Evolutionary conservation across 306 rosid genomes (phyloP), one percentile per base, ranked within the genome.

Genomic region (Sophora flavescens): DNA sequence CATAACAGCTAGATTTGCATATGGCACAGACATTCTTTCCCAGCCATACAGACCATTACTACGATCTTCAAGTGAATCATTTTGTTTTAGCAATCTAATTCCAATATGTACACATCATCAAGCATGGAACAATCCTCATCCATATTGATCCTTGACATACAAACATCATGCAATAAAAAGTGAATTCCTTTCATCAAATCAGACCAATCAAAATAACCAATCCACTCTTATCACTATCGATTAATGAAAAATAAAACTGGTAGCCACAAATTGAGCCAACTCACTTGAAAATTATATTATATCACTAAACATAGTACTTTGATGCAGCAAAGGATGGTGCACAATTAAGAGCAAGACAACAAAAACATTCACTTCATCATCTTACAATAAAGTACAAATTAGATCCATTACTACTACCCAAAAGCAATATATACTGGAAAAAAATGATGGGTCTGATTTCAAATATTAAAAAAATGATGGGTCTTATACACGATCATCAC

Each of bases 401-500:
- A 35, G 62, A 83, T 18, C 72, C 39, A 41, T 75, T 10, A 70
- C 38, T 17, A 36, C 10, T n/a, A 36, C 6, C 17, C 6, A 35
- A 63, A 33, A 50, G 15, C 13, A 52, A 32, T 10, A 50, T 9
- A 75, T 8, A 22, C 1, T 22, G 22, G 1, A 22, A 22, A 22
- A 47, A 56, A 72, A 64, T 11, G 17, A 63, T 14, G 51, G 32
- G 35, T 30, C 16, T 12, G 54, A 63, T 8, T 63, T 8, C 35
- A 54, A 72, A 8, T 33, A 15, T 14, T 14, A 16, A 60, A 53
- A 38, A 28, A 58, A 36, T 38, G n/a, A 10, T 2, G 12, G 8
- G 52, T 38, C 54, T 47, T 64, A 48, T 56, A 54, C 68, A 56
- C 5, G 67, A 75, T 79, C 51, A 80, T 11, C 33, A 32, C 48